phyloP scores from a whole-genome alignment of 2,329 filamentous ascomycete genomes.

The Thielaviopsis ethacetica region DNA sequence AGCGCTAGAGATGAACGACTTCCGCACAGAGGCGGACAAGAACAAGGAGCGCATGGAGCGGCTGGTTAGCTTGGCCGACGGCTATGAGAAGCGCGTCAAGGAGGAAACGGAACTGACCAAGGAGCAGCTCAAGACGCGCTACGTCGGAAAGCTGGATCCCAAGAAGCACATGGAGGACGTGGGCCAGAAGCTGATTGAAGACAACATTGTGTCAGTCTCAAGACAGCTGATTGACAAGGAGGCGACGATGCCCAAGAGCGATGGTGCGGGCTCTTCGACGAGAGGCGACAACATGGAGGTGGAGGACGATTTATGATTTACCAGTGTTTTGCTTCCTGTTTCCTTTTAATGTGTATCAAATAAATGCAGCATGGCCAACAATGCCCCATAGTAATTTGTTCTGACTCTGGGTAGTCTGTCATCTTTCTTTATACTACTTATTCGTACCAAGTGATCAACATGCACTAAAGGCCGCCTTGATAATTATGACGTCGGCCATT shows the following conservation, averaged over 20 bases:
- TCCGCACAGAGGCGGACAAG: conserved; percentile 63
- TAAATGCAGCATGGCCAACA: not conserved
- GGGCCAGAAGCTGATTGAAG: conserved; percentile 90
- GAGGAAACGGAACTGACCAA: conserved; percentile 95
- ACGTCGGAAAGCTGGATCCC: conserved; percentile 95
- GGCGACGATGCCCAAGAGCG: conserved; percentile 69
- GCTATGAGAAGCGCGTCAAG: conserved; percentile 97
- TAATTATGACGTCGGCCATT: too few relatives aligned
- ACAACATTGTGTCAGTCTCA: conserved; percentile 98
- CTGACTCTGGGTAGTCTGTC: too few relatives aligned
- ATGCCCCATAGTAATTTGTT: too few relatives aligned
- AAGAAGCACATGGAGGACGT: conserved; percentile 99
- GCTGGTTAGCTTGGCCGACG: conserved; percentile 77
- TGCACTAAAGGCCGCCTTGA: too few relatives aligned
- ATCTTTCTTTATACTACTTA: too few relatives aligned
- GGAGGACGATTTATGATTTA: conserved; percentile 37
- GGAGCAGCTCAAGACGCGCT: conserved; percentile 95
- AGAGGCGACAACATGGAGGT: conserved; percentile 50
- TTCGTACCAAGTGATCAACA: too few relatives aligned
- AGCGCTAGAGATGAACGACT: conserved; percentile 91
- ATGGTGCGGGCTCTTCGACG: conserved; percentile 32
- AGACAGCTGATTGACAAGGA: conserved; percentile 99
- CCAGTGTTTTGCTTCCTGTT: not conserved
- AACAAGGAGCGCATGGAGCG: conserved; percentile 82
- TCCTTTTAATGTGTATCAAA: not conserved